Percentiles rank a stretch among this genome's conserved stretches.
phyloP scores from a whole-genome alignment of 495 filamentous ascomycete genomes.

The Ascodesmis nigricans region DNA sequence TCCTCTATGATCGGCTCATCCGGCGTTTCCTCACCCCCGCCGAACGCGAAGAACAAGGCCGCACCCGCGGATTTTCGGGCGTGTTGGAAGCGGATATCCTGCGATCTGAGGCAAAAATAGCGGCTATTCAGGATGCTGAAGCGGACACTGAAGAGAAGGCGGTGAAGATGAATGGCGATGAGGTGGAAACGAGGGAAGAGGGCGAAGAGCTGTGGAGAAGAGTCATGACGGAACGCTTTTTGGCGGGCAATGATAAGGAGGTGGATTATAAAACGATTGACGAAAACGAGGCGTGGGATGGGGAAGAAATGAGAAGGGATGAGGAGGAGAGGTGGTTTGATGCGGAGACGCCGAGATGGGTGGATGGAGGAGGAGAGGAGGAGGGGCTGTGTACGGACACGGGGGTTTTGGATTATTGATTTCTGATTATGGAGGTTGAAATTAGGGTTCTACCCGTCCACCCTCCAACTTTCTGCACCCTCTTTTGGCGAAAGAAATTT shows the following conservation, averaged over 20 bases:
- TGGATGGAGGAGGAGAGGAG: slow-evolving; percentile 25
- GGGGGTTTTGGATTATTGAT: slow-evolving; percentile 55
- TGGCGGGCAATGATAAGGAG: slow-evolving; percentile 44
- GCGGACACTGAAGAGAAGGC: slow-evolving; percentile 23
- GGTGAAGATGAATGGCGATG: slow-evolving; percentile 23
- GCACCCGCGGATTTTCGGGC: slow-evolving; percentile 46
- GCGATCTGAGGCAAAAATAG: slow-evolving; percentile 49
- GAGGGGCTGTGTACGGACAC: slow-evolving; percentile 39
- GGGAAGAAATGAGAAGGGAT: slow-evolving; percentile 30
- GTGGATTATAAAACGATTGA: slow-evolving; percentile 51
- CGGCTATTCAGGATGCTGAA: slow-evolving; percentile 36
- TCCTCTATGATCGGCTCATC: slow-evolving; percentile 56
- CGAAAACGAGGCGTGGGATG: slow-evolving; percentile 46
- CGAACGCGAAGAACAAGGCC: slow-evolving; percentile 51
- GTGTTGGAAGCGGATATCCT: slow-evolving; percentile 44
- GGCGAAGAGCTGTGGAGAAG: slow-evolving; percentile 42
- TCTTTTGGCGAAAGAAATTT: too few species aligned
- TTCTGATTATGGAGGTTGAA: too few species aligned
- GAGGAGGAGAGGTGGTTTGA: slow-evolving; percentile 47
- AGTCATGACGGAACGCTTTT: slow-evolving; percentile 48
- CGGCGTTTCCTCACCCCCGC: slow-evolving; percentile 48
- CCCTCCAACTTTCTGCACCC: too few species aligned
- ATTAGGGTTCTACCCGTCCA: too few species aligned
- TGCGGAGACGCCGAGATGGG: slow-evolving; percentile 15
- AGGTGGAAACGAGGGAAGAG: slow-evolving; percentile 40